Conservation (phyloP, 345 rosid genomes). For the Rhizophora mangle region DNA sequence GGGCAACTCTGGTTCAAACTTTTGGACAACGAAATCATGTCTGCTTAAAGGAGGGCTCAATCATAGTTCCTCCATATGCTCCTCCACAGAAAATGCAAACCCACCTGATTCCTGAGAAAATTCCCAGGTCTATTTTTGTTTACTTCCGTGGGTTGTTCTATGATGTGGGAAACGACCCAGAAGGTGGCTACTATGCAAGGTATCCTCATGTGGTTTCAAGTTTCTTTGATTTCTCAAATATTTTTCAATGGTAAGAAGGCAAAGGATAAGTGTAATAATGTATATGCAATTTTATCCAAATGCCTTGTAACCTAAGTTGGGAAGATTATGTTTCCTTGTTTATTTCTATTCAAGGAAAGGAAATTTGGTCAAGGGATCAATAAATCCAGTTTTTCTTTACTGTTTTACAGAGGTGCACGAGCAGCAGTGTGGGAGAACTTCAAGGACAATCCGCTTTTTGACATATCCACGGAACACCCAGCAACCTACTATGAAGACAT, state of each 20-base stretch:
- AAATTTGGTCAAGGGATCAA: not conserved
- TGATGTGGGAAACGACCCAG: slow-evolving; percentile 91
- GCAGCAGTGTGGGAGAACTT: slow-evolving; percentile 99
- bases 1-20: slow-evolving; percentile 89
- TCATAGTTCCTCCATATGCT: slow-evolving; percentile 90
- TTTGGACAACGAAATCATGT: slow-evolving; percentile 96
- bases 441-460: slow-evolving; percentile 86
- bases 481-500: slow-evolving; percentile 93
- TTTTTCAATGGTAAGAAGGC: too few relatives aligned
- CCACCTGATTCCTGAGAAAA: slow-evolving; percentile 69
- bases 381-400: not conserved
- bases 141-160: slow-evolving; percentile 94
- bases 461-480: slow-evolving; percentile 94
- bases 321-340: not conserved
- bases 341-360: not conserved
- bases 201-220: slow-evolving; percentile 19
- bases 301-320: too few relatives aligned
- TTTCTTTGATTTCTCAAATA: too few relatives aligned
- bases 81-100: slow-evolving; percentile 94
- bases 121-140: slow-evolving; percentile 84
- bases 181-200: slow-evolving; percentile 98
- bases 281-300: too few relatives aligned
- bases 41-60: slow-evolving; percentile 78
- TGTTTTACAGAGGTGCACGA: slow-evolving; percentile 72
- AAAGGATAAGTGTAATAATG: too few relatives aligned